Evolutionary conservation across 2,329 filamentous ascomycete genomes (phyloP), one percentile per base, ranked within the genome.

Genomic region (Leptosphaerulina australis): DNA sequence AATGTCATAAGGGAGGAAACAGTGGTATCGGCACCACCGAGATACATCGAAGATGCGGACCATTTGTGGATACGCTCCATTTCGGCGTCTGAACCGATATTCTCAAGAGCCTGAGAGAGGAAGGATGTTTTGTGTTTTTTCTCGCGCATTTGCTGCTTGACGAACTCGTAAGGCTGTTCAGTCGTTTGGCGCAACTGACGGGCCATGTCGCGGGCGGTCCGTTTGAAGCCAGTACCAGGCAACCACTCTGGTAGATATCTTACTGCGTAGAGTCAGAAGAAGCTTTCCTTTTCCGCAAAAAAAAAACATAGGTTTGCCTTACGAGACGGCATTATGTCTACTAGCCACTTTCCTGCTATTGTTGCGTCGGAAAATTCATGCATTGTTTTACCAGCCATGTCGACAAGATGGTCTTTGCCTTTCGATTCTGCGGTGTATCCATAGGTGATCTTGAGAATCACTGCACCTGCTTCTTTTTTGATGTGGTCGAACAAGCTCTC

Each of bases 311-410:
- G 12, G 3, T 15, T 17, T 2, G 6, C 59, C 64, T 70, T 60
- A 69, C 76, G 55, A 31, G 71, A 72, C 1, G 79, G 79, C 7
- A 81, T 56, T 3, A 77, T 60, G 47, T 81, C 79, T 3, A 81
- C 78, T 2, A 73, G 52, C 73, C 74, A 81, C 7, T 62, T 69
- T 5, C 78, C 77, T 0, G 78, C 77, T 3, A 73, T 64, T 12
- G 62, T 65, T 3, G 76, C 72, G 10, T 71, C 58, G 2, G 70
- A 63, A 41, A 81, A 77, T 3, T 77, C 56, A 0, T 64, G 60
- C 60, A 81, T 69, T 0, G 74, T 68, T n/a, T 70, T 52, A 3
- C 71, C 72, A 0, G 73, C 73, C 22, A 80, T 49, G 39, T 77
- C 67, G 11, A 80, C 71, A 0, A 81, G 62, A 5, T 74, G 74